Conservation (phyloP, 1,139 yeast species). For the Scheffersomyces segobiensis region DNA sequence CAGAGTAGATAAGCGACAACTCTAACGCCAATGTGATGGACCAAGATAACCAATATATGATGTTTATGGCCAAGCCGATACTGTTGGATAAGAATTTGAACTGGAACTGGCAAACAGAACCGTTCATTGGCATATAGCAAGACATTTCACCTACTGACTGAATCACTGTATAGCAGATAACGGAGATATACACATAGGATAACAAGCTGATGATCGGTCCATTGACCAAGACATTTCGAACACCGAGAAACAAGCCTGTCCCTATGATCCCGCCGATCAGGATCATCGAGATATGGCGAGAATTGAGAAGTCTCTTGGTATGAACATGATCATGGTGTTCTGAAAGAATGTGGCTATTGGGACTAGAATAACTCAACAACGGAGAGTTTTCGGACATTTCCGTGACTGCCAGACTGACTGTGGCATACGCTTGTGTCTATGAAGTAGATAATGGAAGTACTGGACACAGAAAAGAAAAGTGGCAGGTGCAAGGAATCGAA, state of each 20-base stretch:
- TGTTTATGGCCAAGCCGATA: conserved; percentile 20
- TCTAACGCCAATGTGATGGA: conserved; percentile 26
- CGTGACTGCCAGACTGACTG: not conserved
- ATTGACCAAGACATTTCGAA: conserved; percentile 14
- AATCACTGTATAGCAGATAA: conserved; percentile 17
- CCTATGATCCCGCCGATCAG: conserved; percentile 30
- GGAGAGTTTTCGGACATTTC: not conserved
- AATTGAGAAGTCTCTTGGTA: conserved; percentile 15
- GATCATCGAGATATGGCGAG: conserved; percentile 23
- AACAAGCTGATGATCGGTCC: conserved; percentile 23
- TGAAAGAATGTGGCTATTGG: not conserved
- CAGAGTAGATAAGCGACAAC: conserved; percentile 18
- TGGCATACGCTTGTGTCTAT: not conserved
- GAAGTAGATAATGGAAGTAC: not conserved
- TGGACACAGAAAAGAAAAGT: not conserved
- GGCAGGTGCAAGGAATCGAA: not conserved
- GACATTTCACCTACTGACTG: conserved; percentile 23
- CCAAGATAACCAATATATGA: conserved; percentile 30
- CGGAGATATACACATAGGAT: conserved; percentile 18
- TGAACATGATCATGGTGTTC: conserved; percentile 5
- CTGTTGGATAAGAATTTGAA: conserved; percentile 17
- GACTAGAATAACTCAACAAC: not conserved
- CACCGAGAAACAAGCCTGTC: conserved; percentile 27
- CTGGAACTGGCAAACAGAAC: conserved; percentile 23
- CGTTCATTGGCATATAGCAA: conserved; percentile 19